Conservation (phyloP, 2,329 filamentous ascomycete genomes). For the Phaeosphaeriaceae sp. region DNA sequence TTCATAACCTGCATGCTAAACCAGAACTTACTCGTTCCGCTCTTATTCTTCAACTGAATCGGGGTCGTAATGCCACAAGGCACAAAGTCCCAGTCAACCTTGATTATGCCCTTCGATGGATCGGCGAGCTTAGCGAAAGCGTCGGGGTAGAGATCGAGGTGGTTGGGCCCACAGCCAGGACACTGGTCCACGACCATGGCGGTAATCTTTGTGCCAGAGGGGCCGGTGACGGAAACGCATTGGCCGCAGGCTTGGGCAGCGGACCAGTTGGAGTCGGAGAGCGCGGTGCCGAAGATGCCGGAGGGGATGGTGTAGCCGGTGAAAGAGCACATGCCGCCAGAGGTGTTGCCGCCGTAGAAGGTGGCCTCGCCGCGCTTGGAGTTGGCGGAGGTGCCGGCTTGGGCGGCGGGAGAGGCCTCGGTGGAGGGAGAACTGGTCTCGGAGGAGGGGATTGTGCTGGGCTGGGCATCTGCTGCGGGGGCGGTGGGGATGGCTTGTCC, state of each 20-base stretch:
- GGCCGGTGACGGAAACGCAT: slow-evolving; percentile 68
- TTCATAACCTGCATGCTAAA: slow-evolving; percentile 72
- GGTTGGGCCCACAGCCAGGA: slow-evolving; percentile 61
- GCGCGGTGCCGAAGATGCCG: slow-evolving; percentile 67
- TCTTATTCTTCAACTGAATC: slow-evolving; percentile 62
- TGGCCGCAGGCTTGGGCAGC: slow-evolving; percentile 64
- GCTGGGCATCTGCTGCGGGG: slow-evolving; percentile 8
- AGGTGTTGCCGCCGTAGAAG: slow-evolving; percentile 52
- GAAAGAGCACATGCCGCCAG: slow-evolving; percentile 71
- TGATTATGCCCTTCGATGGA: slow-evolving; percentile 57
- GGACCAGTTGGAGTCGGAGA: slow-evolving; percentile 67
- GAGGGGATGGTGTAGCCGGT: slow-evolving; percentile 68
- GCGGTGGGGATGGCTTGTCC: slow-evolving; percentile 2
- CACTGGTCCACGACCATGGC: slow-evolving; percentile 72
- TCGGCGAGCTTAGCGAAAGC: slow-evolving; percentile 60
- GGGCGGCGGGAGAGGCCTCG: background rate
- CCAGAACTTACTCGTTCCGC: slow-evolving; percentile 61
- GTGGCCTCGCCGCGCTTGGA: slow-evolving; percentile 42
- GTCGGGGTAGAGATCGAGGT: slow-evolving; percentile 64
- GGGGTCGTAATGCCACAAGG: slow-evolving; percentile 61
- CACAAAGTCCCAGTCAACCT: slow-evolving; percentile 59
- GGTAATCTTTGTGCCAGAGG: slow-evolving; percentile 64
- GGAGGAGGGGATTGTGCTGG: slow-evolving; percentile 13
- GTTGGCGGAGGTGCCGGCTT: slow-evolving; percentile 9
- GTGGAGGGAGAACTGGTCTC: slow-evolving; percentile 11